Percentiles rank a stretch among this genome's conserved stretches.
Conservation (phyloP, 495 filamentous ascomycete species). For the Hypoxylon fragiforme region DNA sequence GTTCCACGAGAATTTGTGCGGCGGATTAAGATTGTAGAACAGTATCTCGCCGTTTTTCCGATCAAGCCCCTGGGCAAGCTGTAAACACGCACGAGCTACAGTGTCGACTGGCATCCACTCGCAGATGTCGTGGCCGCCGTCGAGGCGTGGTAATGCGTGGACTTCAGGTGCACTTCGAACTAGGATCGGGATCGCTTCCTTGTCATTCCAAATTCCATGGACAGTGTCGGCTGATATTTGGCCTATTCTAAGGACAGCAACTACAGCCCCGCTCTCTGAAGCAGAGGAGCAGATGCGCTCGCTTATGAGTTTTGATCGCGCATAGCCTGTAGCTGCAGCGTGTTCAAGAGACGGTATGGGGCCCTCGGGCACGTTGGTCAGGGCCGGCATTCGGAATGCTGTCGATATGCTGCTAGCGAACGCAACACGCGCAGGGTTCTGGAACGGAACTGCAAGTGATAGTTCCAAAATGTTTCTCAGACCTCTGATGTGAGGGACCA, state of each 20-base stretch:
- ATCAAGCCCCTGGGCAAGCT: conserved; percentile 46
- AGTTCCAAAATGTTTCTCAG: conserved; percentile 60
- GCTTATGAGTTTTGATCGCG: conserved; percentile 59
- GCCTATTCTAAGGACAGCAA: conserved; percentile 59
- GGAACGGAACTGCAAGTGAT: conserved; percentile 48
- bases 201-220: conserved; percentile 62
- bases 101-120: conserved; percentile 63
- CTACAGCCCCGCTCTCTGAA: conserved; percentile 39
- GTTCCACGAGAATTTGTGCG: conserved; percentile 50
- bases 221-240: conserved; percentile 58
- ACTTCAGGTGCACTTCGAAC: conserved; percentile 56
- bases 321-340: conserved; percentile 59
- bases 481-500: conserved; percentile 61
- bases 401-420: conserved; percentile 61
- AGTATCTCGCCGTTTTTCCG: background rate
- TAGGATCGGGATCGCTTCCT: conserved; percentile 60
- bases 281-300: conserved; percentile 56
- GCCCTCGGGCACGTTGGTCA: conserved; percentile 46
- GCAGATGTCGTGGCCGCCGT: conserved; percentile 42
- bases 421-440: conserved; percentile 45
- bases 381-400: conserved; percentile 39
- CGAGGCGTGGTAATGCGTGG: conserved; percentile 52
- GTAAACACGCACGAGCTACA: conserved; percentile 51
- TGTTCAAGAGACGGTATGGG: conserved; percentile 43
- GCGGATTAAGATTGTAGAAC: conserved; percentile 56